phyloP scores from a whole-genome alignment of 2,329 filamentous ascomycete species.

The Curvularia hawaiiensis region DNA sequence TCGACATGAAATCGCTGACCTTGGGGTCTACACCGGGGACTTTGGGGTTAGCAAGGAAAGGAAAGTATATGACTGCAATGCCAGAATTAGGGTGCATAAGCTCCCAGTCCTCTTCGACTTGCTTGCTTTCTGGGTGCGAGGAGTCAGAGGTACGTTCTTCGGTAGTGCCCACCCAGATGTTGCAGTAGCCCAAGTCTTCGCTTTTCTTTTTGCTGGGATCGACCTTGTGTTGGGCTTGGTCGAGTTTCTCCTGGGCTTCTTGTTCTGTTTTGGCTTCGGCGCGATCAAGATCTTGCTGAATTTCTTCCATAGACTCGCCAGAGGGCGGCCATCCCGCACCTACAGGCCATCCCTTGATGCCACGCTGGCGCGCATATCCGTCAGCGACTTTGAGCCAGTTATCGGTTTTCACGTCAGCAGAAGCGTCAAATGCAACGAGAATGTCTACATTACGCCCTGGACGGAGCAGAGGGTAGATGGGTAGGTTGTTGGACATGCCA shows the following conservation, averaged over 20 bases:
- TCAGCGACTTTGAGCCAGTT: conserved; percentile 97
- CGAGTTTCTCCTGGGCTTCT: conserved; percentile 68
- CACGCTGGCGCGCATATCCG: conserved; percentile 87
- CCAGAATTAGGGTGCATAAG: conserved; percentile 80
- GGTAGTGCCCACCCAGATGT: conserved; percentile 89
- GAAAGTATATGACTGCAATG: conserved; percentile 88
- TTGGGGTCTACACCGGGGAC: conserved; percentile 83
- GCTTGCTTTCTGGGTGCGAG: conserved; percentile 60
- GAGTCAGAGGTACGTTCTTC: conserved; percentile 68
- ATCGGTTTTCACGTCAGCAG: conserved; percentile 88
- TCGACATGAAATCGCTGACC: conserved; percentile 83
- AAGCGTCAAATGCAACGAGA: conserved; percentile 91
- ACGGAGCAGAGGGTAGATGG: conserved; percentile 90
- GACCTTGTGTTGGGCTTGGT: conserved; percentile 56
- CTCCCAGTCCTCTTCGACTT: conserved; percentile 65
- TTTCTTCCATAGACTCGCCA: conserved; percentile 63
- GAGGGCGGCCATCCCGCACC: conserved; percentile 89
- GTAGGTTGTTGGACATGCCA: conserved; percentile 97
- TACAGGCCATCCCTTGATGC: conserved; percentile 92
- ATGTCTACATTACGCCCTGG: conserved; percentile 89
- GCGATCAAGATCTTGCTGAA: conserved; percentile 68
- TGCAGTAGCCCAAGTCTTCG: conserved; percentile 80
- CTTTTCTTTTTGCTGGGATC: conserved; percentile 30
- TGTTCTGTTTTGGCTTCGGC: conserved; percentile 66
- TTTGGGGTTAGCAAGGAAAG: conserved; percentile 81